These are phyloP conservation scores for Botrytis tulipae DNA, from an alignment of 2,329 filamentous ascomycete genomes.

Conservation along the genomic window DNA sequence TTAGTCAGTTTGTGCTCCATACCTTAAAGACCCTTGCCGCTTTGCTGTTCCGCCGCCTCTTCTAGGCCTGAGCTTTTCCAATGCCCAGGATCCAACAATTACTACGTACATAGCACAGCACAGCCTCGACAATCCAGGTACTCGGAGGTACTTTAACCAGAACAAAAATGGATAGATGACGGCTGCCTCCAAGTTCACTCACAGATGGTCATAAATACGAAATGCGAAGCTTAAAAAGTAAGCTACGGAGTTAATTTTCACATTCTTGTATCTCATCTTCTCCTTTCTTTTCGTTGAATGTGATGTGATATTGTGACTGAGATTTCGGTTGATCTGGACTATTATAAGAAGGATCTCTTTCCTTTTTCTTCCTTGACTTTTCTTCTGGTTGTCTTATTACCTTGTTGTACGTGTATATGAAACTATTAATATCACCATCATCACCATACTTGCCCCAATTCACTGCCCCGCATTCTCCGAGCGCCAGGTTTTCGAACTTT, in stretches of 20 bases:
- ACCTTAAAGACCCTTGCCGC: neutral
- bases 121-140: neutral
- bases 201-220: neutral
- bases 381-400: neutral
- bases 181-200: neutral
- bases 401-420: neutral
- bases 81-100: neutral
- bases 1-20: neutral
- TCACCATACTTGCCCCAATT: neutral
- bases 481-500: neutral
- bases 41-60: neutral
- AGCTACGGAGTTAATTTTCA: neutral
- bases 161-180: conserved; percentile 6
- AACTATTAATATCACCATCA: neutral
- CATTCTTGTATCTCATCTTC: neutral
- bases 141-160: neutral
- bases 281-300: neutral
- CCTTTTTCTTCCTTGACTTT: neutral
- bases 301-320: neutral
- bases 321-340: neutral
- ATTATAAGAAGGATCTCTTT: neutral
- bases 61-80: neutral
- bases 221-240: neutral
- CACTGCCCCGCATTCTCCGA: conserved; percentile 1
- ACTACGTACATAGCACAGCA: neutral